These are phyloP conservation scores for Fusarium redolens DNA, from an alignment of 2,329 filamentous ascomycete species.

Conservation along the genomic window DNA sequence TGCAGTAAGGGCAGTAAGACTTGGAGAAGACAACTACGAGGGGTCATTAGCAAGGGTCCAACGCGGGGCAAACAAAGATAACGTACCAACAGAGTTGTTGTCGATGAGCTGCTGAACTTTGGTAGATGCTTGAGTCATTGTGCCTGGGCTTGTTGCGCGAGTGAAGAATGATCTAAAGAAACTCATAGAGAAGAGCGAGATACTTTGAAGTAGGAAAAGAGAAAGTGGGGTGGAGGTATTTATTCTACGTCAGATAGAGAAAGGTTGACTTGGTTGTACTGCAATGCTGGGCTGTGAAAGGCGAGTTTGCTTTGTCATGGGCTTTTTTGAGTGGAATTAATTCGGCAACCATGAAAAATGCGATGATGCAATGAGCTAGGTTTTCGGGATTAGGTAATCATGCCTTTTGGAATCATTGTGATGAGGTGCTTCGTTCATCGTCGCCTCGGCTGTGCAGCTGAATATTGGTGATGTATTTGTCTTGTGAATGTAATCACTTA, in stretches of 20 bases:
- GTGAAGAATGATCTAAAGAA: constrained; percentile 79
- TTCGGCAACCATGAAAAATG: constrained; percentile 5
- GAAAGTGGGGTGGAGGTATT: constrained; percentile 30
- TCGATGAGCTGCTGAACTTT: constrained; percentile 90
- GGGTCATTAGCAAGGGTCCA: background rate
- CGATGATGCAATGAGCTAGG: constrained; percentile 43
- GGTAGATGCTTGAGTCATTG: constrained; percentile 84
- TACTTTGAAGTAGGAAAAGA: constrained; percentile 6
- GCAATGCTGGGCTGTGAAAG: constrained; percentile 2
- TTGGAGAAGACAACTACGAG: constrained; percentile 90
- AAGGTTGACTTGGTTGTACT: constrained; percentile 1
- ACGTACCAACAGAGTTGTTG: constrained; percentile 84
- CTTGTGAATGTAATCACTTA: background rate
- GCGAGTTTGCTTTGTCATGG: constrained; percentile 38
- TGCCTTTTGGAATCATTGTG: constrained; percentile 17
- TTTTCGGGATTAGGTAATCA: constrained; percentile 19
- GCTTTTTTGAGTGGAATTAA: constrained; percentile 20
- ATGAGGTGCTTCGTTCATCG: background rate
- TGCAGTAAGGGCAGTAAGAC: constrained; percentile 95
- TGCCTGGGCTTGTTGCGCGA: constrained; percentile 68
- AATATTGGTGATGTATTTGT: background rate
- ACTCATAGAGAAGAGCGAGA: constrained; percentile 62
- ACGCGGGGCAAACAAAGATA: background rate
- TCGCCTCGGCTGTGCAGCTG: background rate
- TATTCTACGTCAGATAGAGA: constrained; percentile 22